Conservation (phyloP, 2,329 filamentous ascomycete genomes). For the Beauveria sp. region DNA sequence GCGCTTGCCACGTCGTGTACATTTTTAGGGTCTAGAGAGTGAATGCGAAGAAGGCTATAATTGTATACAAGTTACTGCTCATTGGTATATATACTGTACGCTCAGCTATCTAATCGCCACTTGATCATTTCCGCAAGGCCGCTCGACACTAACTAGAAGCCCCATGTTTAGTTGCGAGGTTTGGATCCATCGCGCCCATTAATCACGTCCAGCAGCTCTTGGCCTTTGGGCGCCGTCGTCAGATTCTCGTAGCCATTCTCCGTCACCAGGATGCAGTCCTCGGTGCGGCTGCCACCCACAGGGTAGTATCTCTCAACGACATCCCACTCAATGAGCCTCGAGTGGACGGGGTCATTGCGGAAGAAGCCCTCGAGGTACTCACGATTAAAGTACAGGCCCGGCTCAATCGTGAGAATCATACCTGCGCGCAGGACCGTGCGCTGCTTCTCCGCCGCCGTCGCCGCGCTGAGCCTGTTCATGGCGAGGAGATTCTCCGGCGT, state of each 20-base stretch:
- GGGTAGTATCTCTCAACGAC: constrained; percentile 63
- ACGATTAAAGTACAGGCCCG: constrained; percentile 70
- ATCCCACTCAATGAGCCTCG: constrained; percentile 56
- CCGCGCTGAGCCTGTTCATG: constrained; percentile 17
- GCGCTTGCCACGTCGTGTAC: background rate
- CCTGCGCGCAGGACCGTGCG: constrained; percentile 42
- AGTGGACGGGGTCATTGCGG: constrained; percentile 49
- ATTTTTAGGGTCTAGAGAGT: background rate
- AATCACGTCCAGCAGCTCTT: constrained; percentile 59
- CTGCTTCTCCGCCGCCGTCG: constrained; percentile 25
- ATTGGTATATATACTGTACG: background rate
- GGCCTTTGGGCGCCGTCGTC: constrained; percentile 69
- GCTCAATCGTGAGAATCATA: constrained; percentile 74
- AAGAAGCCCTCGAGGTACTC: constrained; percentile 67
- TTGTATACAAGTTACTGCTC: background rate
- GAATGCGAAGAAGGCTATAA: background rate
- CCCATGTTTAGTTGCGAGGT: background rate
- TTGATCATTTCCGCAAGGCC: background rate
- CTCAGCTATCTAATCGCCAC: background rate
- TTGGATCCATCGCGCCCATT: constrained; percentile 25
- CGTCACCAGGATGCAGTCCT: constrained; percentile 82
- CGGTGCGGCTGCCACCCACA: constrained; percentile 86
- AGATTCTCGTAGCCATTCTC: constrained; percentile 74
- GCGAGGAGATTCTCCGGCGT: constrained; percentile 27
- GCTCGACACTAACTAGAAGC: background rate